Base-by-base conservation (phyloP, 2,329 filamentous ascomycete genomes). In the Xylaria sp. region DNA sequence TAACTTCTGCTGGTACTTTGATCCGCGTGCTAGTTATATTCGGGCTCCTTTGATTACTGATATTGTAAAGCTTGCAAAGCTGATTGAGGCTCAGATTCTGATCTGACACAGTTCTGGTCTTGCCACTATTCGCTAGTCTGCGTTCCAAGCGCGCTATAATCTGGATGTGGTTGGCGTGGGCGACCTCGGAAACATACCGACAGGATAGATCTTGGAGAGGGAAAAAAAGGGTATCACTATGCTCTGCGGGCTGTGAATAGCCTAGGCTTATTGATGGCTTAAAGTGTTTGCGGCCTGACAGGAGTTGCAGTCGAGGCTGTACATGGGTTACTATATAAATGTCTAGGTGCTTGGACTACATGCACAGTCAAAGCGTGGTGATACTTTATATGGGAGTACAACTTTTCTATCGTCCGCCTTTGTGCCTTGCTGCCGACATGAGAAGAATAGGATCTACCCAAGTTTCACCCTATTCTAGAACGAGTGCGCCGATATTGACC, bases 111-210 rank as follows among this genome's bases (percentile, higher is more conserved):
- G 28, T 32, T 58, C 52, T 18, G 60, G 39, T 57, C 57, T 56
- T 56, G 45, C 46, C 41, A 56, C 39, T 59, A 32, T 41, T 53
- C 28, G 50, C 45, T 58, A 61, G 43, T 57, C 18, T 55, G 10
- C 10, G 39, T 62, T 56, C 13, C 46, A 63, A 61, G 48, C 53
- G 30, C 53, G 53, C 18, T 46, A 41, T 15, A 46, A 48, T 39
- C 28, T 41, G 3, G 45, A 45, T 58, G 15, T 13, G 34, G 39
- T 53, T 23, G 15, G 30, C 36, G 36, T 48, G 20, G 15, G 30
- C 23, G 45, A 25, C n/a, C 28, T 67, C 56, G 65, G 50, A 66
- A 60, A 25, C 58, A 28, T 66, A 50, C 53, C 36, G 53, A 66
- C 32, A 39, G 32, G 39, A 15, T 60, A 55, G 41, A 28, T 45